Percentiles rank a stretch among this genome's conserved stretches.
phyloP scores from a whole-genome alignment of 1,284 basidiomycete species.

The Cryptococcus hybrid region DNA sequence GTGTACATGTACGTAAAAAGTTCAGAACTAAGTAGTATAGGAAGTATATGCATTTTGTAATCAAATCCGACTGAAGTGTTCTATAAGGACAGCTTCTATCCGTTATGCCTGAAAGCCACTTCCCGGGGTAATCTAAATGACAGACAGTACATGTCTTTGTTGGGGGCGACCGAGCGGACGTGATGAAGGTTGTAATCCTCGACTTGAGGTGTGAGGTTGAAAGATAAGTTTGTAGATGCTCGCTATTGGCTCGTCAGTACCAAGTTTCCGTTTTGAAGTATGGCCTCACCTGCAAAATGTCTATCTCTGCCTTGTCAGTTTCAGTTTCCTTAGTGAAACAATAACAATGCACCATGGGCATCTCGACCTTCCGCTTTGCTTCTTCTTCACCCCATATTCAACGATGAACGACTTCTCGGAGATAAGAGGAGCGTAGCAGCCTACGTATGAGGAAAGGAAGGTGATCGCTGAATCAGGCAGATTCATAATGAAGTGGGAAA shows the following conservation, averaged over 20 bases:
- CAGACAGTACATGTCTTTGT: slow-evolving; percentile 98
- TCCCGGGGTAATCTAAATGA: slow-evolving; percentile 75
- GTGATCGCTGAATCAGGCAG: slow-evolving; percentile 86
- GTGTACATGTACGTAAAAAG: too few relatives aligned
- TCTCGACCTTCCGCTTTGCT: slow-evolving; percentile 38
- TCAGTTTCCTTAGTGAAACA: slow-evolving; percentile 94
- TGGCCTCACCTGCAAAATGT: slow-evolving; percentile 71
- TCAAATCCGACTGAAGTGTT: too few relatives aligned
- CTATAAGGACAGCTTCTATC: too few relatives aligned
- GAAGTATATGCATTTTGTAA: too few relatives aligned
- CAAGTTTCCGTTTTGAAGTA: too few relatives aligned
- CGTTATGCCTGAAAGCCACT: slow-evolving; percentile 37
- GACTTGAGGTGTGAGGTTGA: slow-evolving; percentile 57
- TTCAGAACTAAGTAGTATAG: too few relatives aligned
- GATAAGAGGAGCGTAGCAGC: slow-evolving; percentile 55
- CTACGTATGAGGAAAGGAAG: slow-evolving; percentile 86
- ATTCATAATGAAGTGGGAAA: slow-evolving; percentile 96
- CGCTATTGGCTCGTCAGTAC: slow-evolving; percentile 56
- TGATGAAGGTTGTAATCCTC: slow-evolving; percentile 60
- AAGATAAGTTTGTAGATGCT: slow-evolving; percentile 66
- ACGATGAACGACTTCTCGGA: slow-evolving; percentile 19
- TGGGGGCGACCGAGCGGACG: slow-evolving; percentile 91
- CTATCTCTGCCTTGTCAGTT: slow-evolving; percentile 61
- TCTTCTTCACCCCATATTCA: slow-evolving; percentile 5
- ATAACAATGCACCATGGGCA: slow-evolving; percentile 94